Base-by-base conservation (phyloP, 2,329 filamentous ascomycete genomes). In the Xenoacremonium recifei region DNA sequence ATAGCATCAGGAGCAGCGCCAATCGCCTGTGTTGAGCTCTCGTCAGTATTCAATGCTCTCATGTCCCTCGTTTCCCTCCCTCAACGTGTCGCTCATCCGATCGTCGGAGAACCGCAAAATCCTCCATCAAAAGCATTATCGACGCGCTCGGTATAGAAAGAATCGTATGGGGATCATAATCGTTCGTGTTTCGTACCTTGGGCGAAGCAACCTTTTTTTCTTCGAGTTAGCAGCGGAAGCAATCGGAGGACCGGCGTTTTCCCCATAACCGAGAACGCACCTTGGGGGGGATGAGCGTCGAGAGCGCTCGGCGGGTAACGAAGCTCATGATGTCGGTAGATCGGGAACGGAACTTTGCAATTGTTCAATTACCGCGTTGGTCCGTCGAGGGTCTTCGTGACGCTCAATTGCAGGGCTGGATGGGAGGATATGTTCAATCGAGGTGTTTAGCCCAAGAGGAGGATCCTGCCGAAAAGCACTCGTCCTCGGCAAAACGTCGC, bases 201-300 rank as follows among this genome's bases (percentile, higher is more conserved):
- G 88, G 88, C 66, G 87, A 91, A 61, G 88, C 87, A 67, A 93
- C 80, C 87, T 91, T 41, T 44, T 53, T 57, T 49, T 47, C 44
- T 37, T 37, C 43, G 29, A 48, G 57, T 76, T 65, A 76, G 72
- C 54, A 63, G 61, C 55, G 55, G 52, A 51, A 55, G 54, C 55
- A 56, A 52, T 53, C 53, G 52, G 51, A 58, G 51, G 46, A 53
- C 47, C 48, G 44, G 47, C 38, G 48, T 40, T 36, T n/a, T n/a
- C n/a, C n/a, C 42, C 45, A 50, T 50, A 47, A 51, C 44, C 54
- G 48, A 53, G 47, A 49, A 59, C 77, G 60, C 77, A 96, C 92
- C 90, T 99, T 99, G 66, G 95, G 93, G 61, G 95, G 95, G 64
- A 99, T 96, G 72, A 99, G 86, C 79, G 95, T 96, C 69, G 93